A percentile compares a stretch with the other conserved stretches of the same genome.
phyloP scores from a whole-genome alignment of 345 rosid species.

The Arabis alpina region DNA sequence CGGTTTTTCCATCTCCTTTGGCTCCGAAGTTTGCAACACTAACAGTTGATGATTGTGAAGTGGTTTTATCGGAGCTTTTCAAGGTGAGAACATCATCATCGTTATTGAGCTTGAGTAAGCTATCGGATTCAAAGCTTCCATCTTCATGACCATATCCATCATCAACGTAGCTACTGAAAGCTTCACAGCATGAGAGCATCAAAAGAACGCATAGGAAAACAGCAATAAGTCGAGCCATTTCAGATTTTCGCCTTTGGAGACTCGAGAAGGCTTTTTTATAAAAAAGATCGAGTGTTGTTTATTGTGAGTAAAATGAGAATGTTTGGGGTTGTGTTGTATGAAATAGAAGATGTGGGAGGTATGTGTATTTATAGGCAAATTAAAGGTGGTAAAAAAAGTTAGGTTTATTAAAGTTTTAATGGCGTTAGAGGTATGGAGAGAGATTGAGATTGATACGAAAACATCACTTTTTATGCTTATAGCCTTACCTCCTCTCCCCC shows the following conservation, averaged over 20 bases:
- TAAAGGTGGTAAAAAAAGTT: constrained; percentile 2
- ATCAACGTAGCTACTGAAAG: constrained; percentile 41
- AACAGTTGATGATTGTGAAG: constrained; percentile 36
- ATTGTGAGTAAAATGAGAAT: constrained; percentile 22
- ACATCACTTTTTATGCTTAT: constrained; percentile 30
- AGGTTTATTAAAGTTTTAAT: constrained; percentile 38
- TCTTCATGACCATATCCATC: constrained; percentile 42
- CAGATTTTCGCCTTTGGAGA: neutral
- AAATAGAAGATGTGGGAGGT: constrained; percentile 16
- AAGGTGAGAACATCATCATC: constrained; percentile 40
- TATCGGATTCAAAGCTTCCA: constrained; percentile 45
- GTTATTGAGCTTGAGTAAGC: constrained; percentile 39
- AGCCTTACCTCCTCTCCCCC: constrained; percentile 24
- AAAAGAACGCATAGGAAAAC: constrained; percentile 23
- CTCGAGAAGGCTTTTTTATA: neutral
- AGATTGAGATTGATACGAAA: constrained; percentile 43
- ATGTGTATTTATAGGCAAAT: constrained; percentile 39
- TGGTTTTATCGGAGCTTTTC: constrained; percentile 21
- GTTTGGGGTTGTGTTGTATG: constrained; percentile 11
- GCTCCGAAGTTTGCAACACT: constrained; percentile 64
- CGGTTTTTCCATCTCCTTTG: constrained; percentile 59
- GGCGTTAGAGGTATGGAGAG: constrained; percentile 42
- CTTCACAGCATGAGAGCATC: constrained; percentile 16
- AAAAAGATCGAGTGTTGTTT: constrained; percentile 1
- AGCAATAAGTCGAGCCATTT: constrained; percentile 27